Percentiles rank a stretch among this genome's conserved stretches.
Conservation (phyloP, 129 eudicot species). For the Pulicaria dysenterica region DNA sequence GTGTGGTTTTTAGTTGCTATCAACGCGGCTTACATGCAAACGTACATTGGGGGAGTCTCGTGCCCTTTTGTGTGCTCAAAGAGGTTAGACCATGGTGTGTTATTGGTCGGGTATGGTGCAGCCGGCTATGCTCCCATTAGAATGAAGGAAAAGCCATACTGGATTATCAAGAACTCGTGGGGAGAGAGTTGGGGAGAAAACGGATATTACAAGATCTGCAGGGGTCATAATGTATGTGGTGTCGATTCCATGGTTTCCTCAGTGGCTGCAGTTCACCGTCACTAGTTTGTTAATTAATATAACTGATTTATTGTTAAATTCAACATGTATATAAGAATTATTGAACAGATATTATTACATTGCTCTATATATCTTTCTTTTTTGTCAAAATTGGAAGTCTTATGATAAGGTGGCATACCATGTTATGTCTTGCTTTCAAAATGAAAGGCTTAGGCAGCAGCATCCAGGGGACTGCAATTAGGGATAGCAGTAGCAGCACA, state of each 20-base stretch:
- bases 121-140: slow-evolving; percentile 68
- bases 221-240: slow-evolving; percentile 75
- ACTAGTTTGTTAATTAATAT: slow-evolving; percentile 9
- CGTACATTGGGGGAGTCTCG: slow-evolving; percentile 79
- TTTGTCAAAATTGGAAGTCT: background rate
- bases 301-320: background rate
- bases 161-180: slow-evolving; percentile 95
- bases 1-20: slow-evolving; percentile 61
- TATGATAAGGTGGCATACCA: too few species aligned
- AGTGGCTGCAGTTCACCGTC: slow-evolving; percentile 59
- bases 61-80: slow-evolving; percentile 76
- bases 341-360: slow-evolving; percentile 7
- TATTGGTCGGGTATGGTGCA: slow-evolving; percentile 74
- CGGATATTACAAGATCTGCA: slow-evolving; percentile 79
- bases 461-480: too few species aligned
- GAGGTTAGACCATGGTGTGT: slow-evolving; percentile 73
- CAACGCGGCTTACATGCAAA: slow-evolving; percentile 79
- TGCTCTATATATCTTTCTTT: background rate
- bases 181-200: slow-evolving; percentile 80
- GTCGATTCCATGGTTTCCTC: slow-evolving; percentile 85
- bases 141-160: slow-evolving; percentile 75
- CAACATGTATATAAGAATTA: slow-evolving; percentile 16
- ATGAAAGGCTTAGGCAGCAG: too few species aligned
- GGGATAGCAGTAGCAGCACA: too few species aligned
- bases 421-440: too few species aligned